These are phyloP conservation scores for Delonix regia DNA, from an alignment of 306 rosid genomes.

Conservation along the genomic window DNA sequence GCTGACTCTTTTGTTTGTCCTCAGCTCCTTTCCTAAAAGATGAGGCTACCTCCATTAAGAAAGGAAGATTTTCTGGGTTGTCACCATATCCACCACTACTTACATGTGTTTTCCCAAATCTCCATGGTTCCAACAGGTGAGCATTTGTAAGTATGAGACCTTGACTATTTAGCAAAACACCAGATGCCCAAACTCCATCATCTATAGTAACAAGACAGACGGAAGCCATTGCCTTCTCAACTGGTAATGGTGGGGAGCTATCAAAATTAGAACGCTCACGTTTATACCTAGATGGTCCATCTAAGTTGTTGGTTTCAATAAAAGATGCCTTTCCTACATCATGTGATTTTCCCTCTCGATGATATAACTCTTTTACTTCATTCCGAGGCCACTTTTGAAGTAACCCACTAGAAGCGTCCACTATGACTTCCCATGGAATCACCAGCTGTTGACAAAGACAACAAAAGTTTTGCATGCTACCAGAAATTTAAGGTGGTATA, in stretches of 20 bases:
- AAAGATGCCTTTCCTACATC: conserved; percentile 41
- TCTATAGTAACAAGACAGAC: conserved; percentile 85
- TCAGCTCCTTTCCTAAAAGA: conserved; percentile 37
- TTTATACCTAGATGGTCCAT: conserved; percentile 36
- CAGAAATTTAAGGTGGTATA: conserved; percentile 53
- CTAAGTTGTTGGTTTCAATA: conserved; percentile 29
- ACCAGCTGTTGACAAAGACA: conserved; percentile 92
- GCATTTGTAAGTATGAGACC: conserved; percentile 97
- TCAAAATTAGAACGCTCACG: conserved; percentile 35
- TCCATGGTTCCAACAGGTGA: conserved; percentile 90
- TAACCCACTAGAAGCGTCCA: conserved; percentile 66
- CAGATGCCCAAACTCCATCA: conserved; percentile 95
- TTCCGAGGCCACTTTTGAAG: conserved; percentile 55
- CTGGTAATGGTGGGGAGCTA: conserved; percentile 46
- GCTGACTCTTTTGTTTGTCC: conserved; percentile 41
- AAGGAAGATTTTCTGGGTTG: conserved; percentile 38
- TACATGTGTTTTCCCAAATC: conserved; percentile 72
- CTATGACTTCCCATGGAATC: conserved; percentile 94
- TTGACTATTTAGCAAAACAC: conserved; percentile 71
- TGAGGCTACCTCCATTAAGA: conserved; percentile 37
- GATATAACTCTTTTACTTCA: conserved; percentile 44
- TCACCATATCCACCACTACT: conserved; percentile 46
- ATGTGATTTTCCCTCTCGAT: conserved; percentile 40
- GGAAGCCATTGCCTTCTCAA: conserved; percentile 80
- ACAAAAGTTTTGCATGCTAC: conserved; percentile 70